A percentile compares a stretch with the other conserved stretches of the same genome.
Conservation (phyloP, 345 rosid genomes). For the Hevea brasiliensis region DNA sequence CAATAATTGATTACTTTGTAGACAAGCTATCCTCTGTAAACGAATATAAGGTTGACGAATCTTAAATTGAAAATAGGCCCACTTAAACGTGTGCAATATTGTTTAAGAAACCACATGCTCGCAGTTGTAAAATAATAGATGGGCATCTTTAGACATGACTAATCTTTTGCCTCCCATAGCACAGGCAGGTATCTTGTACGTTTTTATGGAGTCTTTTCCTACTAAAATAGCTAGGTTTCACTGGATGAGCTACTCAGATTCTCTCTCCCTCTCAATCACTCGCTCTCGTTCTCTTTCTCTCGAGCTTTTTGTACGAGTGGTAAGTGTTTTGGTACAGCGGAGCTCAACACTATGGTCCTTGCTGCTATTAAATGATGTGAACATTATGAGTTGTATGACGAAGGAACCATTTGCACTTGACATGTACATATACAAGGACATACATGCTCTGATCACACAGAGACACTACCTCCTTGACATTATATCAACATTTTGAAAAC, state of each 20-base stretch:
- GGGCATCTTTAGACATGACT: constrained; percentile 2
- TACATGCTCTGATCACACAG: too few relatives aligned
- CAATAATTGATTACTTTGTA: constrained; percentile 10
- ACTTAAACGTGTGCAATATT: neutral
- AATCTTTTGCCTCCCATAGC: neutral
- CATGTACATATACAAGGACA: too few relatives aligned
- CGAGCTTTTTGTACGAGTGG: too few relatives aligned
- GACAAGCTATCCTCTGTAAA: constrained; percentile 14
- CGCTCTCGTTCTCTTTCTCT: too few relatives aligned
- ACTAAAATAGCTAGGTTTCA: too few relatives aligned
- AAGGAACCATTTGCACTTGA: neutral
- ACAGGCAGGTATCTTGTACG: neutral
- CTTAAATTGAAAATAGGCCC: neutral
- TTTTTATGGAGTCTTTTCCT: neutral
- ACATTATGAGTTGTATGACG: neutral
- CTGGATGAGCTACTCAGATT: too few relatives aligned
- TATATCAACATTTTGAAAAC: too few relatives aligned
- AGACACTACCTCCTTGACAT: too few relatives aligned
- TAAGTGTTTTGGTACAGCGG: too few relatives aligned
- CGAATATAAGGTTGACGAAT: constrained; percentile 4
- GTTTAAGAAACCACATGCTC: neutral
- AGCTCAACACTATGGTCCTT: neutral
- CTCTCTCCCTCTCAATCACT: too few relatives aligned
- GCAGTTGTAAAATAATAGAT: neutral
- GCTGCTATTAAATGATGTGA: neutral